These are phyloP conservation scores for Euphorbia lathyris DNA, from an alignment of 345 rosid genomes.

Conservation along the genomic window DNA sequence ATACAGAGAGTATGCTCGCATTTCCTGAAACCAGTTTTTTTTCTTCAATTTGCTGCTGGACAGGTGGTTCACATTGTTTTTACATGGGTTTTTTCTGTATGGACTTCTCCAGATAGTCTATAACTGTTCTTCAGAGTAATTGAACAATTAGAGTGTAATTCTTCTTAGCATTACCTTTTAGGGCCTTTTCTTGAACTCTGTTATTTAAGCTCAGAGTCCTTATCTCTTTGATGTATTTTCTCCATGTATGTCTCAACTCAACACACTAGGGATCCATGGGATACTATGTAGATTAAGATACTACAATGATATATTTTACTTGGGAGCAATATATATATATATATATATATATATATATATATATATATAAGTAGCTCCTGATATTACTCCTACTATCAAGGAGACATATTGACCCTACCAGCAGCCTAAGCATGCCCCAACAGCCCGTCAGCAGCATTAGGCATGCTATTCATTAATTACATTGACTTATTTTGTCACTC, in stretches of 20 bases:
- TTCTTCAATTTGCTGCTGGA: neutral
- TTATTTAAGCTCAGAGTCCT: neutral
- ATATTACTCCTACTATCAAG: too few species aligned
- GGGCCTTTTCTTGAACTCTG: neutral
- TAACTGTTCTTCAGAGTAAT: neutral
- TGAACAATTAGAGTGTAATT: neutral
- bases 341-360: too few species aligned
- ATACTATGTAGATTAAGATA: too few species aligned
- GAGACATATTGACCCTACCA: too few species aligned
- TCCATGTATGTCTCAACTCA: neutral
- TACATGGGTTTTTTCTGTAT: neutral
- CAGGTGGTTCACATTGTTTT: neutral
- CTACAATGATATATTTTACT: too few species aligned
- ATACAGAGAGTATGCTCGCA: neutral
- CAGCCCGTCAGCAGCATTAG: too few species aligned
- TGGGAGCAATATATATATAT: too few species aligned
- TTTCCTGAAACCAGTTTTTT: neutral
- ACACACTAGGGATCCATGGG: too few species aligned
- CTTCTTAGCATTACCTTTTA: neutral
- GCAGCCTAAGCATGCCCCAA: too few species aligned
- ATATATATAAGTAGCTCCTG: too few species aligned
- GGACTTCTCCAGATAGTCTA: neutral
- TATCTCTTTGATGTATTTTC: neutral
- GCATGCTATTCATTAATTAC: too few species aligned
- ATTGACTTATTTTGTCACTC: too few species aligned